Conservation (phyloP, 768 basidiomycete species). For the Lactarius tabidus region DNA sequence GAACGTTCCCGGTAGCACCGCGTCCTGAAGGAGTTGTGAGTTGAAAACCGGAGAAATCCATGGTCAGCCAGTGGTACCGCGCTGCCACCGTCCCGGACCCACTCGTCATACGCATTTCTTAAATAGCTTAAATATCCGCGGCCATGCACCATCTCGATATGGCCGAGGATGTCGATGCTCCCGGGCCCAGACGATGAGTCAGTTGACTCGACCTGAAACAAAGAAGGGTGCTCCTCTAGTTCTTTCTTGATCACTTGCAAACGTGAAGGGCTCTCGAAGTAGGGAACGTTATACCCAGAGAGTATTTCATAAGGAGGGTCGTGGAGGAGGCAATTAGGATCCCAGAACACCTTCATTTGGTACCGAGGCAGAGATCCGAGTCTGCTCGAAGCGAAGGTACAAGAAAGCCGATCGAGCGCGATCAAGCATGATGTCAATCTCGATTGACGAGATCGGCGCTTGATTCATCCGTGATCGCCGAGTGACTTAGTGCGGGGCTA, state of each 20-base stretch:
- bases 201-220: slow-evolving; percentile 22
- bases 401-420: background rate
- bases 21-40: slow-evolving; percentile 12
- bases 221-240: slow-evolving; percentile 15
- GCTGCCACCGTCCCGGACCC: slow-evolving; percentile 31
- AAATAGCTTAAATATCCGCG: slow-evolving; percentile 31
- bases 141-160: slow-evolving; percentile 29
- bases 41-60: no score
- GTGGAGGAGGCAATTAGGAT: slow-evolving; percentile 29
- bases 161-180: background rate
- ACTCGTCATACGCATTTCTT: slow-evolving; percentile 30
- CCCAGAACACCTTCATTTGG: slow-evolving; percentile 29
- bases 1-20: slow-evolving; percentile 35
- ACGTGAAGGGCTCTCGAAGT: slow-evolving; percentile 33
- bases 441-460: background rate
- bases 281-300: slow-evolving; percentile 29
- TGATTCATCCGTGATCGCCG: background rate
- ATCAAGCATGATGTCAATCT: background rate
- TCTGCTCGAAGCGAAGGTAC: background rate
- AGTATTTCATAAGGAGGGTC: slow-evolving; percentile 34
- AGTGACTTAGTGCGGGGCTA: no score
- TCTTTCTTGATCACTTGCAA: slow-evolving; percentile 27
- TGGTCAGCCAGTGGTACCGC: slow-evolving; percentile 19
- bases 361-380: background rate
- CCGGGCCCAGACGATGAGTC: background rate